Base-by-base conservation (phyloP, 2,329 filamentous ascomycete genomes). In the Pestalotiopsis sp. region DNA sequence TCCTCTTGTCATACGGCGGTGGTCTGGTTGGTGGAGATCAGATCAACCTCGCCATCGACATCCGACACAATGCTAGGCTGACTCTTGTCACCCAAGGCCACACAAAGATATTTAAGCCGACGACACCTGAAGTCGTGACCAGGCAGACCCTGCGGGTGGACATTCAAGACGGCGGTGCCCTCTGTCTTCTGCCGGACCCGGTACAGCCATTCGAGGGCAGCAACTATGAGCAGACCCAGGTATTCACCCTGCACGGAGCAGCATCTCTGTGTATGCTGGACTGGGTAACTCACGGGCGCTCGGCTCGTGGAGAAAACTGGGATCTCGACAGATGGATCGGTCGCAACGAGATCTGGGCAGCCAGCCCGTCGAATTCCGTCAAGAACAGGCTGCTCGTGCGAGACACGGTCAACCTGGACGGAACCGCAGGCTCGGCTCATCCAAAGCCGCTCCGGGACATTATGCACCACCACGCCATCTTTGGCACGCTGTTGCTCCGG, bases 21-120 rank as follows among this genome's bases (percentile, higher is more conserved):
- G 96, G 96, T 1, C 88, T 99, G 14, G 93, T 99, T 1, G 93
- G 92, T 13, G 94, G 95, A 57, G 96, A 99, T 79, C 85, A 88
- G 71, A 91, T 98, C 78, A 85, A 91, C 75, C 87, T 99, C 31
- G 83, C 85, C 23, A 87, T 97, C 70, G 85, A 87, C 11, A 84
- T 97, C 62, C 87, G 88, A 12, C 74, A 85, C 2, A 81, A 83
- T 2, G 91, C 93, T 4, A 91, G 90, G 70, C 87, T 98, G 66
- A 89, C 85, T 73, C 81, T 91, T 45, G 87, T 88, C 69, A 91
- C 89, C 0, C 89, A 91, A 83, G 95, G 95, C 66, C 94, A 94
- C 81, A 98, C 96, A 70, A 99, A 98, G 82, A 90, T 99, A 74
- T 98, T 97, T 87, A 97, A 96, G 78, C 92, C 94, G 0, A 80